Evolutionary conservation across 805 yeast genomes (phyloP).

Genomic region (Komagataella populi): DNA sequence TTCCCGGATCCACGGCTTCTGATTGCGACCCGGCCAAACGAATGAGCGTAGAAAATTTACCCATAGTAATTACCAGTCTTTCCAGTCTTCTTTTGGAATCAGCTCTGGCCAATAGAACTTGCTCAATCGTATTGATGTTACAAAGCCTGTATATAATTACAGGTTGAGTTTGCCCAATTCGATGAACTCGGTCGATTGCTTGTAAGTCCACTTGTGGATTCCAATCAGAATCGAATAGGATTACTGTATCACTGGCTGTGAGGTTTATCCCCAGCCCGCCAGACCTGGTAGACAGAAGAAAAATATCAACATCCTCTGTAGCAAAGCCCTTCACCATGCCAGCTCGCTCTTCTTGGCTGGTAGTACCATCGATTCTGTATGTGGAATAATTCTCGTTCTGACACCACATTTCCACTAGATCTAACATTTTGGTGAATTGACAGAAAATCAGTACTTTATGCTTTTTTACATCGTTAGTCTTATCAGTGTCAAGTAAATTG

Average conservation of each 20-base stretch:
- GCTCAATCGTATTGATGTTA: constrained; percentile 71
- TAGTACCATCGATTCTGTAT: constrained; percentile 68
- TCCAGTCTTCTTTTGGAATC: constrained; percentile 72
- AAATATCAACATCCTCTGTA: constrained; percentile 27
- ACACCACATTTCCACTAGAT: constrained; percentile 67
- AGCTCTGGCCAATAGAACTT: constrained; percentile 64
- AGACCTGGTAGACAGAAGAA: constrained; percentile 79
- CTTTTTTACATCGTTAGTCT: constrained; percentile 11
- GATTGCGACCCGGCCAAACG: constrained; percentile 2
- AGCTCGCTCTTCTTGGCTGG: constrained; percentile 52
- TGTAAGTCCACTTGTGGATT: constrained; percentile 94
- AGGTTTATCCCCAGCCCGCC: constrained; percentile 91
- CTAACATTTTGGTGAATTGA: constrained; percentile 78
- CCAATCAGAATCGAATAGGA: constrained; percentile 90
- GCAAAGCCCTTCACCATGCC: constrained; percentile 42
- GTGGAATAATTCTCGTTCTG: constrained; percentile 27
- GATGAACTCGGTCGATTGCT: constrained; percentile 90
- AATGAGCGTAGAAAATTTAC: constrained; percentile 32
- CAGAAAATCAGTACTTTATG: constrained; percentile 77
- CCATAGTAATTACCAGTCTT: constrained; percentile 57
- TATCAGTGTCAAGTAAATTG: constrained; percentile 20
- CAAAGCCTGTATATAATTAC: constrained; percentile 73
- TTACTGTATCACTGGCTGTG: constrained; percentile 79
- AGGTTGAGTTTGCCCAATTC: constrained; percentile 84
- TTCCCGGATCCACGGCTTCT: constrained; percentile 5